Evolutionary conservation across 495 filamentous ascomycete species (phyloP).

Genomic region (Xanthoparmelia taractica): DNA sequence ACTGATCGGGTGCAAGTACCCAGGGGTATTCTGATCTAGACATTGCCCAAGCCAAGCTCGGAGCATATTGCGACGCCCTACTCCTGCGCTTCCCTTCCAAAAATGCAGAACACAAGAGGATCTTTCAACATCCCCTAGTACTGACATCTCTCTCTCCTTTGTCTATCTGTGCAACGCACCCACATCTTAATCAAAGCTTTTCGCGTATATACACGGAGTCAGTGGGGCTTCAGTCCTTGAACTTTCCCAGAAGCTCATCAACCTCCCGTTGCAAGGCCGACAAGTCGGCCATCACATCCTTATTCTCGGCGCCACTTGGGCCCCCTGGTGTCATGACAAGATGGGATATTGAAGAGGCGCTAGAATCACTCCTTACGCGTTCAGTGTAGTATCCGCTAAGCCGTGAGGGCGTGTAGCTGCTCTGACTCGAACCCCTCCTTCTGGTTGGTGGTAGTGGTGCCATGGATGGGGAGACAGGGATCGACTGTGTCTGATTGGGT

Average conservation of each 20-base stretch:
- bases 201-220: not conserved
- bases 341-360: conserved; percentile 23
- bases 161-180: not conserved
- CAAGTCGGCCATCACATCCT: conserved; percentile 60
- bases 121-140: not conserved
- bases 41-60: not conserved
- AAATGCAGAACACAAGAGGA: not conserved
- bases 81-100: not conserved
- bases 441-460: conserved; percentile 49
- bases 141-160: not conserved
- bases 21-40: not conserved
- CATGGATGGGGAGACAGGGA: conserved; percentile 25
- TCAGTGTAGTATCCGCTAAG: conserved; percentile 28
- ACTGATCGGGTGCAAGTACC: not conserved
- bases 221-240: conserved; percentile 11
- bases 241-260: conserved; percentile 57
- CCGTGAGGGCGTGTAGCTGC: conserved; percentile 35
- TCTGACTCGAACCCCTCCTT: conserved; percentile 46
- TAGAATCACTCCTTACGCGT: conserved; percentile 24
- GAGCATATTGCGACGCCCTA: not conserved
- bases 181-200: not conserved
- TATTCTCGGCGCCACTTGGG: conserved; percentile 24
- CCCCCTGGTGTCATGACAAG: conserved; percentile 10
- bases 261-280: conserved; percentile 63
- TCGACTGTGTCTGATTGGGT: conserved; percentile 9